Evolutionary conservation across 169 alveolate genomes (phyloP).

Genomic region (Cryptosporidium meleagridis): DNA sequence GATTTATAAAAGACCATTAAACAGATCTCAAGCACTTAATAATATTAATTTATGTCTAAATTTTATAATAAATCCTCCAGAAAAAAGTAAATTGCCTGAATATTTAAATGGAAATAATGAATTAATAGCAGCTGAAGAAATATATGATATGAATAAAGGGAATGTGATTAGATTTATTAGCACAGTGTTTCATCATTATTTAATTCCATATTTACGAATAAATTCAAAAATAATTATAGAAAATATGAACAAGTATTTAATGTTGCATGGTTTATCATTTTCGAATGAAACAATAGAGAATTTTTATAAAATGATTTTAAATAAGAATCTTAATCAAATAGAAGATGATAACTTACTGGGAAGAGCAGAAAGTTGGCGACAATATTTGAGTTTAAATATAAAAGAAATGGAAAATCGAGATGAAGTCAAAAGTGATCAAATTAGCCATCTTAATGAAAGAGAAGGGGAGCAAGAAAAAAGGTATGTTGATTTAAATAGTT

Average conservation of each 20-base stretch:
- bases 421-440: neutral
- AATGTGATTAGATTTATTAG: slow-evolving; percentile 8
- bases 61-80: slow-evolving; percentile 64
- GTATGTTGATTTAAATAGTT: neutral
- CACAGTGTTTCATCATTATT: slow-evolving; percentile 53
- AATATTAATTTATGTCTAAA: slow-evolving; percentile 52
- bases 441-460: neutral
- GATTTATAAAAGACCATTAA: slow-evolving; percentile 51
- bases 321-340: neutral
- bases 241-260: slow-evolving; percentile 24
- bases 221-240: slow-evolving; percentile 24
- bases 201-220: slow-evolving; percentile 63
- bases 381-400: slow-evolving; percentile 20
- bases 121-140: slow-evolving; percentile 51
- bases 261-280: slow-evolving; percentile 56
- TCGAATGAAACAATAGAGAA: slow-evolving; percentile 33
- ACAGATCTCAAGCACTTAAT: slow-evolving; percentile 46
- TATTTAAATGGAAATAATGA: slow-evolving; percentile 11
- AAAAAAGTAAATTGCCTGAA: slow-evolving; percentile 62
- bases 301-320: slow-evolving; percentile 44
- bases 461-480: neutral
- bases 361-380: slow-evolving; percentile 57
- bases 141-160: slow-evolving; percentile 24
- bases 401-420: neutral
- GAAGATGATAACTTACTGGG: slow-evolving; percentile 6